These are phyloP conservation scores for Tylopilus felleus DNA, from an alignment of 768 basidiomycete species.

Conservation along the genomic window DNA sequence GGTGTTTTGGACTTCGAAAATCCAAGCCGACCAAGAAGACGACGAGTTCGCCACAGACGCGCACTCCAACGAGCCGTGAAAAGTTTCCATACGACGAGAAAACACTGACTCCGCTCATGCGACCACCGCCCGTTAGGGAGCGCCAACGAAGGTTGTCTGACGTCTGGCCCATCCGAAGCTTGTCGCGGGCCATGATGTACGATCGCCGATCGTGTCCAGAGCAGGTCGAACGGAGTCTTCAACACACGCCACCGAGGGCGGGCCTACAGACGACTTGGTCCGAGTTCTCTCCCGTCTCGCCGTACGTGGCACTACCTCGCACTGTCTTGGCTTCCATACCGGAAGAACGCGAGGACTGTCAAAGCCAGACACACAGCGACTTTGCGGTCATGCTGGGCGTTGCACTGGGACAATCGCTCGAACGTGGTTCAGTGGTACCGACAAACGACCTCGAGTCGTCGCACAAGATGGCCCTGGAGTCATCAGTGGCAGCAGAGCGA, in stretches of 20 bases:
- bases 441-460: background rate
- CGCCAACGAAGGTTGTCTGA: constrained; percentile 14
- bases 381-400: constrained; percentile 9
- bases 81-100: constrained; percentile 13
- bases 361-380: constrained; percentile 21
- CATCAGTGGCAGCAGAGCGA: background rate
- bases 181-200: constrained; percentile 15
- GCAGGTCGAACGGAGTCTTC: background rate
- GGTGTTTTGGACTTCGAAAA: constrained; percentile 4
- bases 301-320: constrained; percentile 20
- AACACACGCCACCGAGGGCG: background rate
- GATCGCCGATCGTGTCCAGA: constrained; percentile 6
- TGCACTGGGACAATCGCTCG: constrained; percentile 12
- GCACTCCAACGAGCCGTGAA: background rate
- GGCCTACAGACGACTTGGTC: constrained; percentile 30
- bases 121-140: constrained; percentile 15
- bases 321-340: constrained; percentile 26
- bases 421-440: constrained; percentile 5
- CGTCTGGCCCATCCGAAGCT: constrained; percentile 21
- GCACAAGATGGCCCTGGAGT: background rate
- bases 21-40: background rate
- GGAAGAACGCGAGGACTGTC: constrained; percentile 26
- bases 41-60: background rate
- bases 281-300: constrained; percentile 21
- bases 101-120: constrained; percentile 8